A percentile compares a stretch with the other conserved stretches of the same genome.
Conservation (phyloP, 23 red algal species). For the Gracilariopsis chorda region DNA sequence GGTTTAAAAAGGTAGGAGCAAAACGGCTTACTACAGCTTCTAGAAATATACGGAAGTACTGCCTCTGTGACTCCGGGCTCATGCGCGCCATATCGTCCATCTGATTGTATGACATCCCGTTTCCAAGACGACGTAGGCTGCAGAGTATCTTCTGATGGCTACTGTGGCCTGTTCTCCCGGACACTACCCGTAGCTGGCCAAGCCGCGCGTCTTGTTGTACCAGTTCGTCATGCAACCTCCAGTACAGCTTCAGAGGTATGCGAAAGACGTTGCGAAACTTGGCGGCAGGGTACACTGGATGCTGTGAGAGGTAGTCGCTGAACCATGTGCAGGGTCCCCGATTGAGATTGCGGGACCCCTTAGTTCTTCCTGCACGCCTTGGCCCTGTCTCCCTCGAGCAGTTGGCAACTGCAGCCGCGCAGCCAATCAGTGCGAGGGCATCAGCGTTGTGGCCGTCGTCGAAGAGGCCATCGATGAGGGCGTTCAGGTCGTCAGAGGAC, state of each 20-base stretch:
- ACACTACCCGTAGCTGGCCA: background rate
- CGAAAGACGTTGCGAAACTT: background rate
- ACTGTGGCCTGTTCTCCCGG: background rate
- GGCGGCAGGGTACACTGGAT: background rate
- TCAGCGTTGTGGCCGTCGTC: too few species aligned
- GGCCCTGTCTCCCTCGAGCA: too few species aligned
- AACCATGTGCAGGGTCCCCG: background rate
- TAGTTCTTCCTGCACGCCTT: background rate
- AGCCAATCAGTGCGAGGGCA: too few species aligned
- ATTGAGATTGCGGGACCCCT: background rate
- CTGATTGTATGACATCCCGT: background rate
- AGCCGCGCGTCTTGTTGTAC: background rate
- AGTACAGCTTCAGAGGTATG: background rate
- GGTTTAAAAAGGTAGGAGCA: background rate
- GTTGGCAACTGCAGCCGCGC: too few species aligned
- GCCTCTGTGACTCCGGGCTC: background rate
- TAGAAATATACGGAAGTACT: background rate
- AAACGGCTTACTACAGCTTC: background rate
- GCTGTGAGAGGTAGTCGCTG: background rate
- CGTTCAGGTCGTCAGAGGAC: too few species aligned
- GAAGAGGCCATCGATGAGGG: too few species aligned
- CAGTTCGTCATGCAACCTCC: background rate
- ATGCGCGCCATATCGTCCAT: slow-evolving; percentile 31
- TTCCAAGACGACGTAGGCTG: background rate
- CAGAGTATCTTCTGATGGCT: background rate